Percentiles rank a stretch among this genome's conserved stretches.
Evolutionary conservation across 2,329 filamentous ascomycete genomes (phyloP).

Genomic region (Arthrinium puccinioides): DNA sequence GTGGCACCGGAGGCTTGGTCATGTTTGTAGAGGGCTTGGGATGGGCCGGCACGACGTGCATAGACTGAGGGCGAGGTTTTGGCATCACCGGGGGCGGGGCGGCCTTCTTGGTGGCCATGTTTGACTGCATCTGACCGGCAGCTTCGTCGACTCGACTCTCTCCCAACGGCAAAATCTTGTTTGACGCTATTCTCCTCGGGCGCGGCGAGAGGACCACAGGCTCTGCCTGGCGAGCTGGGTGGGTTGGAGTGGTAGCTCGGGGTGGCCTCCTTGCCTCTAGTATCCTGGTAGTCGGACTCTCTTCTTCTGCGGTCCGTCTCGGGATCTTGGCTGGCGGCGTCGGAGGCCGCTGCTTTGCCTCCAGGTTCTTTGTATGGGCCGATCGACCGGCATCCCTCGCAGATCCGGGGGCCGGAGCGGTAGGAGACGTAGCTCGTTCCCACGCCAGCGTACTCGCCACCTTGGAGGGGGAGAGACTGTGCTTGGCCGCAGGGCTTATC

Average conservation of each 20-base stretch:
- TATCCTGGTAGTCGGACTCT: too few relatives aligned
- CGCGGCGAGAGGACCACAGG: conserved; percentile 19
- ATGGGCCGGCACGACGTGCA: conserved; percentile 1
- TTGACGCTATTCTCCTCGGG: conserved; percentile 15
- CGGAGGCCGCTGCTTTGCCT: conserved; percentile 13
- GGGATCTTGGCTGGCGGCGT: conserved; percentile 15
- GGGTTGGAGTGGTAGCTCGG: conserved; percentile 15
- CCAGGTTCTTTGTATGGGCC: not conserved
- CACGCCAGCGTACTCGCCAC: conserved; percentile 12
- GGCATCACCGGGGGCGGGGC: conserved; percentile 9
- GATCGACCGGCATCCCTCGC: conserved; percentile 2
- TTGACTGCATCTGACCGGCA: not conserved
- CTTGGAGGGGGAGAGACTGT: conserved; percentile 15
- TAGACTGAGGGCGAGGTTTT: conserved; percentile 9
- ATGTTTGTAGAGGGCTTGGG: not conserved
- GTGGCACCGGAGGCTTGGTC: not conserved
- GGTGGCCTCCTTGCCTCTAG: conserved; percentile 10
- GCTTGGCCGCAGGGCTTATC: conserved; percentile 16
- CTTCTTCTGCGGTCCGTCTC: too few relatives aligned
- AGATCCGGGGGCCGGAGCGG: conserved; percentile 3
- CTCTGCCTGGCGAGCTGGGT: conserved; percentile 9
- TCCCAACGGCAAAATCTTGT: conserved; percentile 12
- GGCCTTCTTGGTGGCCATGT: not conserved
- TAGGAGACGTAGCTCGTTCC: conserved; percentile 11
- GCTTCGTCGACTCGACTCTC: too few relatives aligned